Evolutionary conservation across 2,329 filamentous ascomycete genomes (phyloP), one percentile per base, ranked within the genome.

Genomic region (Westerdykella sp.): DNA sequence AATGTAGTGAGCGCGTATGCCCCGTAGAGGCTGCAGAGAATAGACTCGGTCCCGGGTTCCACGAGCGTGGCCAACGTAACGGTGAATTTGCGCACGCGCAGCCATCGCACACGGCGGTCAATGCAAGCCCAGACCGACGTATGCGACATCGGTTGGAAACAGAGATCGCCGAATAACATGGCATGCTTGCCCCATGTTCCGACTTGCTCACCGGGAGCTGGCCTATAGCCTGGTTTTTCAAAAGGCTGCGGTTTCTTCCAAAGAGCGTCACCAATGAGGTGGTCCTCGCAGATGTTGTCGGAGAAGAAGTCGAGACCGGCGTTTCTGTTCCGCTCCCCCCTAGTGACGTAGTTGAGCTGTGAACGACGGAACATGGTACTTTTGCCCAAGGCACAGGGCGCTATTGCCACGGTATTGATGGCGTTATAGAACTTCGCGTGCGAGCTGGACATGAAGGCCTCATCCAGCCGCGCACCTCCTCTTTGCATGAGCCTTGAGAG

Each of bases 361-460:
- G 87, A 87, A 48, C 85, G 87, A 46, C 93, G 85, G 69, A 97
- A 98, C 90, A 98, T 97, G 70, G 94, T 97, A 59, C 88, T 95
- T 71, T 98, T 98, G 40, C 93, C 93, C 16, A 97, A 84, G 45
- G 95, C 85, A 67, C 93, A 98, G 7, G 94, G 93, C 0, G 93
- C 93, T 41, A 97, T 71, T 3, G 85, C 78, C 13, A 96, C 87
- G 0, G 87, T 87, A 68, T 97, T 97, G 76, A 98, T 98, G 48
- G 91, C 93, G 7, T 84, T 85, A 71, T 98, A 98, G 74, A 98
- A 97, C 63, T 98, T 98, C 55, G 89, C 88, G 66, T 98, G 93
- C 0, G 88, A 81, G 0, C 89, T 93, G 1, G 88, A 84, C 77
- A 98, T 85, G 71, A 97, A 98, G 67, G 91, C 81, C 63, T 98